A percentile compares a stretch with the other conserved stretches of the same genome.
Conservation (phyloP, 139 green algal species). For the Mychonastes homosphaera region DNA sequence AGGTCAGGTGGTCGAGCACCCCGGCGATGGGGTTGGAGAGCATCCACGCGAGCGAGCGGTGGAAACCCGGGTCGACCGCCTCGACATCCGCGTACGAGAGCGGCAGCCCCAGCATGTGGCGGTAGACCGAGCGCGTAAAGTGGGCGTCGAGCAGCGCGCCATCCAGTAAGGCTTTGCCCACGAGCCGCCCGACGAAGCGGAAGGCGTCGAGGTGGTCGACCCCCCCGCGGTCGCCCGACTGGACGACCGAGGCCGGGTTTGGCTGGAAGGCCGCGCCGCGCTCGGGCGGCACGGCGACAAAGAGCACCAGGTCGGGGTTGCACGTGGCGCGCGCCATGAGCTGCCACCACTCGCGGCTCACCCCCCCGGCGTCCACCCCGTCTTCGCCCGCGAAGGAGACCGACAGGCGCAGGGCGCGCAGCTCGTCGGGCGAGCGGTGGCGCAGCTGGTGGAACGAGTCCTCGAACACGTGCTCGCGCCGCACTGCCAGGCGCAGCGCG, state of each 20-base stretch:
- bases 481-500: conserved; percentile 63
- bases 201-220: conserved; percentile 95
- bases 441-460: conserved; percentile 96
- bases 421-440: conserved; percentile 61
- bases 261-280: conserved; percentile 90
- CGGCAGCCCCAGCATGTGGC: conserved; percentile 85
- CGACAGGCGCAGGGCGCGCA: conserved; percentile 57
- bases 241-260: conserved; percentile 82
- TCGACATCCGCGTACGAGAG: conserved; percentile 93
- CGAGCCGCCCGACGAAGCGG: conserved; percentile 64
- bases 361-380: conserved; percentile 91
- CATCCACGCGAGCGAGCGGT: conserved; percentile 88
- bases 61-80: conserved; percentile 91
- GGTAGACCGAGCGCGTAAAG: conserved; percentile 98
- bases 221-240: conserved; percentile 70
- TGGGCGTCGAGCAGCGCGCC: conserved; percentile 85
- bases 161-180: conserved; percentile 87
- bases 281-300: conserved; percentile 68
- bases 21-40: conserved; percentile 92
- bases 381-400: conserved; percentile 90
- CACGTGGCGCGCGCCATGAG: conserved; percentile 95
- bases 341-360: conserved; percentile 93
- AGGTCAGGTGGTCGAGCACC: conserved; percentile 84
- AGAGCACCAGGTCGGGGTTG: conserved; percentile 84
- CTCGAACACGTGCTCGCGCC: conserved; percentile 84